Base-by-base conservation (phyloP, 768 basidiomycete species). In the Leccinum boreale region DNA sequence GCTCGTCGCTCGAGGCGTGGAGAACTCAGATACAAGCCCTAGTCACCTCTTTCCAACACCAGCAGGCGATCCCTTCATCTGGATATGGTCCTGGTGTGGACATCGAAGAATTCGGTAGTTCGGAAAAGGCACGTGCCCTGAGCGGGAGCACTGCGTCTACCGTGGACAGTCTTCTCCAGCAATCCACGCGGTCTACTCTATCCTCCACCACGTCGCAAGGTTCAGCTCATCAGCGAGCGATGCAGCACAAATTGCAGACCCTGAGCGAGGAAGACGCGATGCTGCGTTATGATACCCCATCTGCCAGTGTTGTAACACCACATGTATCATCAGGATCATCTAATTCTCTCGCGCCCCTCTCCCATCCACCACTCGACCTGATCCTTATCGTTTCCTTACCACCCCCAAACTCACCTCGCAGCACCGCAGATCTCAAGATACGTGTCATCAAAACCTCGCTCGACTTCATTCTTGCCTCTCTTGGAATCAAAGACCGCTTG, bases 361-460 rank as follows among this genome's bases (percentile, higher is more conserved):
- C 85, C 14, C 95, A 98, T 68, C 89, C 94, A 0, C 82, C 93
- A 5, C 78, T 97, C 65, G 97, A 99, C 72, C 81, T 99, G 60
- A 91, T 98, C 68, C 82, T 98, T 55, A 89, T 98, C 55, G 76
- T 98, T 39, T 92, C 94, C 12, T 77, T 98, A 2, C 94, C 96
- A 5, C 82, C 90, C 6, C 81, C 87, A 0, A 79, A 75, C 47
- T 81, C 89, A 31, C 79, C 82, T 21, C 88, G 86, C 8, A 88
- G 89, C 64, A 91, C 92, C 6, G 88, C 92, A 4, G 83, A 85
- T 55, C 83, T 98, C 63, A 98, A 98, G 73, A 67, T 90, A 50
- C 89, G 92, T 44, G 90, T 98, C 24, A 90, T 99, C 76, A 88
- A 87, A 67, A 81, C 87, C 9, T 89, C 94, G 0, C 79, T 99